These are phyloP conservation scores for Clohesyomyces aquaticus DNA, from an alignment of 495 filamentous ascomycete genomes.

Conservation along the genomic window DNA sequence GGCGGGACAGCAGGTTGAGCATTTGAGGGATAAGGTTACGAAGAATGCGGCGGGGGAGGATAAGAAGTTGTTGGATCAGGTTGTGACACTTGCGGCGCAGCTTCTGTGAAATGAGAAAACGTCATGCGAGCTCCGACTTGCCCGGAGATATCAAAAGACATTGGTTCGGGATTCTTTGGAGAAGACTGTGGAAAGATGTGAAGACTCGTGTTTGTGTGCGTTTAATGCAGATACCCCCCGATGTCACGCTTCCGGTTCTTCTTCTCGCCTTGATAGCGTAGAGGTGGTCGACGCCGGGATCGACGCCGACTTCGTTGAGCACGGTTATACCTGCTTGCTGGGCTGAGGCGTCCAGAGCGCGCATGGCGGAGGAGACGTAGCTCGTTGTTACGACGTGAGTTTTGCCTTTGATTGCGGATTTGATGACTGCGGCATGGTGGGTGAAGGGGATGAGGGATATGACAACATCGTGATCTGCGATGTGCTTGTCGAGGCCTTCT, in stretches of 20 bases:
- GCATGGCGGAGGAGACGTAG: slow-evolving; percentile 31
- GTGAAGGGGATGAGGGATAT: slow-evolving; percentile 38
- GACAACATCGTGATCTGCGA: slow-evolving; percentile 15
- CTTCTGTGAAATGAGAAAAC: too few relatives aligned
- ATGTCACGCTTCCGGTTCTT: too few relatives aligned
- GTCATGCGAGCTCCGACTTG: too few relatives aligned
- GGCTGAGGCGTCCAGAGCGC: slow-evolving; percentile 16
- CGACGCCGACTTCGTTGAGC: slow-evolving; percentile 32
- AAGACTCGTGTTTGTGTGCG: too few relatives aligned
- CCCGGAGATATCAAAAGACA: too few relatives aligned
- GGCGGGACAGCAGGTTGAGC: slow-evolving; percentile 8
- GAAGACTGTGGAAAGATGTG: too few relatives aligned
- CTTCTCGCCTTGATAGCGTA: slow-evolving; percentile 18
- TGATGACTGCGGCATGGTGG: slow-evolving; percentile 32
- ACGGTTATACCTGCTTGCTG: slow-evolving; percentile 33
- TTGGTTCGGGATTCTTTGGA: too few relatives aligned
- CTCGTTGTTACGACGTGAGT: slow-evolving; percentile 32
- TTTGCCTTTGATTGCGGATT: slow-evolving; percentile 28
- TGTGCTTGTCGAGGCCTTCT: slow-evolving; percentile 10
- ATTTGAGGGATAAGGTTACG: slow-evolving; percentile 15
- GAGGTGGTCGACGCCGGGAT: slow-evolving; percentile 23
- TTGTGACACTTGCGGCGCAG: too few relatives aligned
- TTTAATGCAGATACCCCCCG: too few relatives aligned
- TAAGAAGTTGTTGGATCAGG: slow-evolving; percentile 16
- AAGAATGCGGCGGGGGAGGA: slow-evolving; percentile 14